Percentiles rank a stretch among this genome's conserved stretches.
Evolutionary conservation across 225 moss, liverwort and hornwort genomes (phyloP).

Genomic region (Pseudoscleropodium purum): DNA sequence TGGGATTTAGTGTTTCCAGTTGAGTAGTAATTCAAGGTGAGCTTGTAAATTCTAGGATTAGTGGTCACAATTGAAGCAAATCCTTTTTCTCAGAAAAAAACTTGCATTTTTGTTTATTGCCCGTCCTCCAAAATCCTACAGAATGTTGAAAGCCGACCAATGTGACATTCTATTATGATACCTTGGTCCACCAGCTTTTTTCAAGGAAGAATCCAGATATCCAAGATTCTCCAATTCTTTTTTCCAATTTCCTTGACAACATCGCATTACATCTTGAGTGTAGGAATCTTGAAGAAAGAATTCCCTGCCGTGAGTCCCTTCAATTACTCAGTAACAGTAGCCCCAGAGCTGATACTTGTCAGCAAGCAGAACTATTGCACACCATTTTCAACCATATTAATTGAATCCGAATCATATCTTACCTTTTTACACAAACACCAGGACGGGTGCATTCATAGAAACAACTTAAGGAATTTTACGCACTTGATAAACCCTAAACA

Average conservation of each 20-base stretch:
- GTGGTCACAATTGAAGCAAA: not conserved
- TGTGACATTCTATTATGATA: not conserved
- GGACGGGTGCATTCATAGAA: not conserved
- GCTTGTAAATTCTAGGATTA: not conserved
- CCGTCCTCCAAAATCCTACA: not conserved
- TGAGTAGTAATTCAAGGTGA: not conserved
- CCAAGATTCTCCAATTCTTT: not conserved
- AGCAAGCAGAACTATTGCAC: not conserved
- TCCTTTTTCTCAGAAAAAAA: no score
- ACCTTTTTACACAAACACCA: not conserved
- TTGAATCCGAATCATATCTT: not conserved
- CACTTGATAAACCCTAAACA: not conserved
- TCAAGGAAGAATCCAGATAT: not conserved
- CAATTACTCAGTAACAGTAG: not conserved
- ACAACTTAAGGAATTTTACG: not conserved
- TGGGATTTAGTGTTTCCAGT: not conserved
- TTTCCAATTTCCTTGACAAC: not conserved
- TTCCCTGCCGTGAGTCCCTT: not conserved
- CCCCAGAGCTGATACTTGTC: not conserved
- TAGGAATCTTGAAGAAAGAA: not conserved
- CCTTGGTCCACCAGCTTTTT: not conserved
- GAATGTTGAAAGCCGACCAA: not conserved
- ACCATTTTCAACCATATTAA: not conserved
- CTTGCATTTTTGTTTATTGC: not conserved
- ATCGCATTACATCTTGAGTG: not conserved